Evolutionary conservation across 2,329 filamentous ascomycete genomes (phyloP).

Genomic region (Arthrinium puccinioides): DNA sequence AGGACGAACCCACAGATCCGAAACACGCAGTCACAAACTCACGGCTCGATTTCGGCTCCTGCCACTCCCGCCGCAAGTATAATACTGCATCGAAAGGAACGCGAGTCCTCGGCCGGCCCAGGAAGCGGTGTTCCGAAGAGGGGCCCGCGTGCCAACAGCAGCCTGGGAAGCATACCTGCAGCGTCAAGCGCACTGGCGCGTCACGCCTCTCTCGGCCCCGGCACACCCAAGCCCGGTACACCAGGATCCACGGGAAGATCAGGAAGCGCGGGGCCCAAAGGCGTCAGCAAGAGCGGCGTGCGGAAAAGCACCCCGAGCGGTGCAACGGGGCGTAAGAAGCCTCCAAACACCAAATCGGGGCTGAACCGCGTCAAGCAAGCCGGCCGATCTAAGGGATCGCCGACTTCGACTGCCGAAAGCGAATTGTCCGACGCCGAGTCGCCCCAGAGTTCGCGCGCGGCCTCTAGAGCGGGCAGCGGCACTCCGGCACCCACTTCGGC

Average conservation of each 20-base stretch:
- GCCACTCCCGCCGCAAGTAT: constrained; percentile 54
- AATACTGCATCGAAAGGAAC: constrained; percentile 47
- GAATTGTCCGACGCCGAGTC: constrained; percentile 57
- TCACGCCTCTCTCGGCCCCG: constrained; percentile 56
- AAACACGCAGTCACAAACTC: constrained; percentile 38
- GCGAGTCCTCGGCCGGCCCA: constrained; percentile 54
- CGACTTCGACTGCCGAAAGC: constrained; percentile 56
- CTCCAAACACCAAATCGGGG: constrained; percentile 43
- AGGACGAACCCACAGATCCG: constrained; percentile 40
- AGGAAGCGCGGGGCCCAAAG: constrained; percentile 54
- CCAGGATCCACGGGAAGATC: constrained; percentile 35
- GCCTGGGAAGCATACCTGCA: constrained; percentile 38
- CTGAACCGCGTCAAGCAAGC: constrained; percentile 56
- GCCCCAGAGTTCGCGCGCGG: constrained; percentile 44
- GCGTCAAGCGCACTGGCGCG: constrained; percentile 53
- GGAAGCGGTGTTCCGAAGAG: constrained; percentile 40
- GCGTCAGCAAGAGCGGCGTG: constrained; percentile 35
- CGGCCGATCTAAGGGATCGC: constrained; percentile 47
- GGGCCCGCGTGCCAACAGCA: constrained; percentile 39
- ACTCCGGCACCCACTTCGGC: constrained; percentile 16
- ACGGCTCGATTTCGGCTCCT: constrained; percentile 49
- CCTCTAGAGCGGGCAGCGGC: constrained; percentile 25
- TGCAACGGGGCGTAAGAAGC: constrained; percentile 25
- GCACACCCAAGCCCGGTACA: constrained; percentile 46
- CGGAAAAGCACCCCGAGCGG: constrained; percentile 36